A percentile compares a stretch with the other conserved stretches of the same genome.
Evolutionary conservation across 257 asterid species (phyloP).

Genomic region (Misopates orontium): DNA sequence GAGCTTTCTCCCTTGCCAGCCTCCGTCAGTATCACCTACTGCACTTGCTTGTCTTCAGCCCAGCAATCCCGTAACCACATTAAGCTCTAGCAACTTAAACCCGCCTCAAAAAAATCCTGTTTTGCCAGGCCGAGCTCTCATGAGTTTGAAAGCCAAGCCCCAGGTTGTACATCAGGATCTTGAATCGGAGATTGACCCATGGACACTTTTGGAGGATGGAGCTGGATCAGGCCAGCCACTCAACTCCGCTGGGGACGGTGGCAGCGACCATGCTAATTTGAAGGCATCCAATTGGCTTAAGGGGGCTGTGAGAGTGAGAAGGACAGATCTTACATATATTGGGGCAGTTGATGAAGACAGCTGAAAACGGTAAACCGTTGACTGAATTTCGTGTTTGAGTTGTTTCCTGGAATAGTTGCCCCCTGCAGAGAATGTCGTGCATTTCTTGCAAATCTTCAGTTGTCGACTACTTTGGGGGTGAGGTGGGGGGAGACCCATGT

Average conservation of each 20-base stretch:
- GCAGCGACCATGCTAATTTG: constrained; percentile 61
- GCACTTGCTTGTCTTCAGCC: constrained; percentile 71
- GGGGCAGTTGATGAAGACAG: constrained; percentile 91
- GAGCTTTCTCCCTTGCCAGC: constrained; percentile 64
- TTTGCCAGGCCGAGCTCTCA: constrained; percentile 51
- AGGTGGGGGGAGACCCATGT: constrained; percentile 23
- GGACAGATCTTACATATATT: constrained; percentile 80
- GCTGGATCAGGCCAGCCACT: constrained; percentile 67
- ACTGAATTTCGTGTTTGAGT: constrained; percentile 27
- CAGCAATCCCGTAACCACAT: constrained; percentile 49
- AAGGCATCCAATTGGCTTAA: constrained; percentile 77
- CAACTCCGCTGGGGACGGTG: constrained; percentile 45
- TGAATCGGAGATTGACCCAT: constrained; percentile 65
- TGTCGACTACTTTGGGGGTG: constrained; percentile 17
- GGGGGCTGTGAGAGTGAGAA: constrained; percentile 80
- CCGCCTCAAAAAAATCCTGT: constrained; percentile 49
- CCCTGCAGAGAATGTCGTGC: constrained; percentile 25
- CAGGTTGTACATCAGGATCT: constrained; percentile 47
- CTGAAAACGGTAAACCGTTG: constrained; percentile 32
- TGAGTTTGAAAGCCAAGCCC: constrained; percentile 54
- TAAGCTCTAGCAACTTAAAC: constrained; percentile 46
- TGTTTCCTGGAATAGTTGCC: constrained; percentile 25
- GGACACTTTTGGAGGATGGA: constrained; percentile 96
- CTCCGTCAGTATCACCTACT: constrained; percentile 66
- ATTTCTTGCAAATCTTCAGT: constrained; percentile 19